phyloP scores from a whole-genome alignment of 1,284 basidiomycete genomes.

The Ganoderma resinaceum region DNA sequence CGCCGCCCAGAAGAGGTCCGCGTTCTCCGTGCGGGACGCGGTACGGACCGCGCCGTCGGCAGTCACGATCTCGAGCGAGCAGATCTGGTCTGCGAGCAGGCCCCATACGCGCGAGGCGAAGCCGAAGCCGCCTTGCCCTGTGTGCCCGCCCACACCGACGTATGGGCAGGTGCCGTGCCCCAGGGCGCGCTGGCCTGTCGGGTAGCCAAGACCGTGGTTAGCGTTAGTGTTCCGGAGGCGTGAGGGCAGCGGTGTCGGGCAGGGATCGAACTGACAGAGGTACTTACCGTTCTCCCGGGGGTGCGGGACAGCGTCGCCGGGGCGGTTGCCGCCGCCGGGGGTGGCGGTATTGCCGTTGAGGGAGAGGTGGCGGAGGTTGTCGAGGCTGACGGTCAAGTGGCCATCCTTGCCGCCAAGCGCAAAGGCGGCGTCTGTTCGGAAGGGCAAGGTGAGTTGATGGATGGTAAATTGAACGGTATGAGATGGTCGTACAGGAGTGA shows the following conservation, averaged over 20 bases:
- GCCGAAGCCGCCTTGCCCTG: slow-evolving; percentile 18
- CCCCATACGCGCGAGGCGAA: slow-evolving; percentile 19
- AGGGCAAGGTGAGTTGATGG: neutral
- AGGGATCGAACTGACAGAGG: neutral
- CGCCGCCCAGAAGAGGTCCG: slow-evolving; percentile 18
- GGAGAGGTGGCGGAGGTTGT: slow-evolving; percentile 17
- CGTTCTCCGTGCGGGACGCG: slow-evolving; percentile 3
- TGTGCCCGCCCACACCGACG: slow-evolving; percentile 19
- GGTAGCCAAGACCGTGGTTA: neutral
- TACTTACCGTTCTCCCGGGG: slow-evolving; percentile 18
- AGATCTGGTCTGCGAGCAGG: slow-evolving; percentile 16
- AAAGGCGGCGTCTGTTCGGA: slow-evolving; percentile 13
- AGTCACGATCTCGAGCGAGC: slow-evolving; percentile 18
- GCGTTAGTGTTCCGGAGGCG: neutral
- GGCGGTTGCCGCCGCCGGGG: slow-evolving; percentile 15
- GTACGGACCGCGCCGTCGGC: slow-evolving; percentile 9
- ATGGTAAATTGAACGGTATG: neutral
- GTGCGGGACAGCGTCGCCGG: slow-evolving; percentile 17
- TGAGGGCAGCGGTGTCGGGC: neutral
- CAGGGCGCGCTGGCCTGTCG: slow-evolving; percentile 13
- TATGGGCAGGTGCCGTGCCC: slow-evolving; percentile 20
- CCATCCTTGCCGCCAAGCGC: slow-evolving; percentile 19
- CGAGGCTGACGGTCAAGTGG: slow-evolving; percentile 19
- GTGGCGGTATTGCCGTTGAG: slow-evolving; percentile 8
- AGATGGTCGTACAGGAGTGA: slow-evolving; percentile 13